These are phyloP conservation scores for Ramaria sp. DNA, from an alignment of 768 basidiomycete genomes.

Conservation along the genomic window DNA sequence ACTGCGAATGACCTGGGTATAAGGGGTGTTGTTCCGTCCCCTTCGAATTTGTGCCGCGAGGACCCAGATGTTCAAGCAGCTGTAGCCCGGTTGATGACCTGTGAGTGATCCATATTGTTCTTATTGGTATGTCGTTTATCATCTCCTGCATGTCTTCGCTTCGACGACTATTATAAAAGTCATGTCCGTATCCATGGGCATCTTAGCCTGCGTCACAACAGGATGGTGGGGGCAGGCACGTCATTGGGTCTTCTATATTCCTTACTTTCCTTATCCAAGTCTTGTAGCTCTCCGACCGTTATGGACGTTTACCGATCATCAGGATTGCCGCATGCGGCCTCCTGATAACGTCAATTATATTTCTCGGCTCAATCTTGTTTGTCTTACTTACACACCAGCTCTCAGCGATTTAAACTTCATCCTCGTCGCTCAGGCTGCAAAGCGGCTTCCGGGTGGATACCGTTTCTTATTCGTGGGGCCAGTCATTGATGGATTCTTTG, in stretches of 20 bases:
- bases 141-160: background rate
- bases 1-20: background rate
- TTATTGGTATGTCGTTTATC: no score
- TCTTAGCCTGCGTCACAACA: constrained; percentile 67
- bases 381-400: background rate
- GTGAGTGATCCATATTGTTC: constrained; percentile 36
- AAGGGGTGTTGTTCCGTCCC: background rate
- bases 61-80: constrained; percentile 69
- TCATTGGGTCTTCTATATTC: background rate
- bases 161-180: constrained; percentile 25
- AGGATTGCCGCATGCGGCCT: constrained; percentile 49
- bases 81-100: constrained; percentile 52
- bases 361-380: background rate
- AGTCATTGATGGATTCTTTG: constrained; percentile 55
- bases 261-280: background rate
- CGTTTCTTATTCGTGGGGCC: constrained; percentile 65
- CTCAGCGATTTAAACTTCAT: constrained; percentile 53
- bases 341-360: constrained; percentile 30
- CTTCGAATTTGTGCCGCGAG: constrained; percentile 36
- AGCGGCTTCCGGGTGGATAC: constrained; percentile 66
- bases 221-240: constrained; percentile 62
- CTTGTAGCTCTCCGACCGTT: constrained; percentile 59
- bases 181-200: constrained; percentile 53
- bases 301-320: constrained; percentile 60
- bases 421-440: constrained; percentile 46